Evolutionary conservation across 176 grass and related monocot species (phyloP).

Genomic region (Cenchrus americanus): DNA sequence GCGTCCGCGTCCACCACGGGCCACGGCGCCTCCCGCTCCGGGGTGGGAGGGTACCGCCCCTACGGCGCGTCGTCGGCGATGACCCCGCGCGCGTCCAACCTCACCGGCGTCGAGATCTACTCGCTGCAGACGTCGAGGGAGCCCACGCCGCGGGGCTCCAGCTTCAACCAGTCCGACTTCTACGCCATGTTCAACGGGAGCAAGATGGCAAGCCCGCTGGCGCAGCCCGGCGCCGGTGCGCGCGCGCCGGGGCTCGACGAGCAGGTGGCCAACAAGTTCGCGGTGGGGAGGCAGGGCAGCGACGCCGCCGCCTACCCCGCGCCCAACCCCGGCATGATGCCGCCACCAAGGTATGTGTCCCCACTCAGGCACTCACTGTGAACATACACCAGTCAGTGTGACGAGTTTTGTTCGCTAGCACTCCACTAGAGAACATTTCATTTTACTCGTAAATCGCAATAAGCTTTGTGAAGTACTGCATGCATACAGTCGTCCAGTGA

Average conservation of each 20-base stretch:
- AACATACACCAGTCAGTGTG: too few species aligned
- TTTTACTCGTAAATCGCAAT: background rate
- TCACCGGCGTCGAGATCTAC: constrained; percentile 98
- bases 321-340: constrained; percentile 77
- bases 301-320: constrained; percentile 54
- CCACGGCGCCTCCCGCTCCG: constrained; percentile 41
- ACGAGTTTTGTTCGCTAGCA: background rate
- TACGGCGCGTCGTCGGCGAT: constrained; percentile 63
- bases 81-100: constrained; percentile 92
- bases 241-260: constrained; percentile 56
- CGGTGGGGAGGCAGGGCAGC: constrained; percentile 27
- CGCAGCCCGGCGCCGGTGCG: constrained; percentile 23
- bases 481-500: background rate
- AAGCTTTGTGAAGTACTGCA: too few species aligned
- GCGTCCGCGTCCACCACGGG: constrained; percentile 60
- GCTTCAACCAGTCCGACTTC: constrained; percentile 99
- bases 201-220: constrained; percentile 68
- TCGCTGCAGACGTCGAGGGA: constrained; percentile 91
- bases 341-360: constrained; percentile 40
- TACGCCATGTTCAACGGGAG: constrained; percentile 90
- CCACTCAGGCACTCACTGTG: too few species aligned
- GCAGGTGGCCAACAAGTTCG: constrained; percentile 63
- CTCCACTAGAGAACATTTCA: too few species aligned
- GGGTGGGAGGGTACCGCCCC: constrained; percentile 29
- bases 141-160: constrained; percentile 86